phyloP scores from a whole-genome alignment of 148 eudicot genomes.

The Camellia lanceoleosa region DNA sequence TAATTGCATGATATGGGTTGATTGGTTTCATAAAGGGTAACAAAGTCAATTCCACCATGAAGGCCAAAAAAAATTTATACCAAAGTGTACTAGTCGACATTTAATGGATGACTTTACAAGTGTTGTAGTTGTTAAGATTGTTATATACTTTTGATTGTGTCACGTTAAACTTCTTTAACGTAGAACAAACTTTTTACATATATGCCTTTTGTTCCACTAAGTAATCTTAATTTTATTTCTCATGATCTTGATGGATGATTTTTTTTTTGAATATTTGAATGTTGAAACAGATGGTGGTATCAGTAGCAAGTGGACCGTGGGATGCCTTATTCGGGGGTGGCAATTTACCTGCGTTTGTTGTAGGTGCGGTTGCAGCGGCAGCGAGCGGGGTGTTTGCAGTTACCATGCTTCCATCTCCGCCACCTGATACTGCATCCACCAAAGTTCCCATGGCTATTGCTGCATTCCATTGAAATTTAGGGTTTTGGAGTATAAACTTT shows the following conservation, averaged over 20 bases:
- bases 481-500: neutral
- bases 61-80: neutral
- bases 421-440: neutral
- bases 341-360: constrained; percentile 66
- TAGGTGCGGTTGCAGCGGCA: constrained; percentile 57
- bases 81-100: neutral
- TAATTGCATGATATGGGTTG: neutral
- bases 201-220: neutral
- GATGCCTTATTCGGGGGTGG: constrained; percentile 75
- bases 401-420: constrained; percentile 59
- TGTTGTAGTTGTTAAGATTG: no score
- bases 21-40: neutral
- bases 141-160: no score
- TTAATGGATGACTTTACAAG: no score
- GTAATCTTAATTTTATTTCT: neutral
- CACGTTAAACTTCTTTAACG: no score
- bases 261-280: neutral
- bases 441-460: neutral
- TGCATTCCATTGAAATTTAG: neutral
- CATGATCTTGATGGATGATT: neutral
- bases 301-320: constrained; percentile 63
- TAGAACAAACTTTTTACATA: no score
- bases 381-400: constrained; percentile 54
- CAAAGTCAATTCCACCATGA: no score
- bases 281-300: constrained; percentile 59